These are phyloP conservation scores for Fraxinus nigra DNA, from an alignment of 305 asterid genomes.

Conservation along the genomic window DNA sequence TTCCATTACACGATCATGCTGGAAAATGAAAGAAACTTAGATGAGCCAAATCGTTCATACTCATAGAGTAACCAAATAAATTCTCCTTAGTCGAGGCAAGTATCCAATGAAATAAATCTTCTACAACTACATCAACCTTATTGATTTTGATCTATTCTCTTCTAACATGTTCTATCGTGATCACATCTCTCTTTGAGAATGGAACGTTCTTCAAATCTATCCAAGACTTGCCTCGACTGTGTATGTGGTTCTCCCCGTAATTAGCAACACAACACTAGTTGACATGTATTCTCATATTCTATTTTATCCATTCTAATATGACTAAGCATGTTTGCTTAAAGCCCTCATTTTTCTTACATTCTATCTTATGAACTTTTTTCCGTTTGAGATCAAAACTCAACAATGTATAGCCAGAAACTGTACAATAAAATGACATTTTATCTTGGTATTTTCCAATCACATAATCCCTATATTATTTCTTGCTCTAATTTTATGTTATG, in stretches of 20 bases:
- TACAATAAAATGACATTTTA: no score
- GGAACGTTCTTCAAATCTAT: neutral
- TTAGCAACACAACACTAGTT: neutral
- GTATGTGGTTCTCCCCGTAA: neutral
- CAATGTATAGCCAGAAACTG: neutral
- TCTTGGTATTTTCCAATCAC: no score
- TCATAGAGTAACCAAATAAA: neutral
- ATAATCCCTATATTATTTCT: no score
- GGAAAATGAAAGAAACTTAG: slow-evolving; percentile 26
- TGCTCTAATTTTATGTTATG: no score
- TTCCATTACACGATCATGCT: slow-evolving; percentile 98
- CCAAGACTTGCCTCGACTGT: neutral
- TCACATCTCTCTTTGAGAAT: neutral
- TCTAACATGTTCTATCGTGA: neutral
- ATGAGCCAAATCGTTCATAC: slow-evolving; percentile 8
- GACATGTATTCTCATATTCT: neutral
- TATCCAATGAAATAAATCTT: no score
- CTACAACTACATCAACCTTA: no score
- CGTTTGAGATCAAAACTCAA: neutral
- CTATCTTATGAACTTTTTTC: no score
- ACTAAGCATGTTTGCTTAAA: neutral
- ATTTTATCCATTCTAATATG: neutral
- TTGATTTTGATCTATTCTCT: no score
- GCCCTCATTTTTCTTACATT: neutral
- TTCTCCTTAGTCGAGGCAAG: neutral